These are phyloP conservation scores for Salix dunnii DNA, from an alignment of 345 rosid genomes.

Conservation along the genomic window DNA sequence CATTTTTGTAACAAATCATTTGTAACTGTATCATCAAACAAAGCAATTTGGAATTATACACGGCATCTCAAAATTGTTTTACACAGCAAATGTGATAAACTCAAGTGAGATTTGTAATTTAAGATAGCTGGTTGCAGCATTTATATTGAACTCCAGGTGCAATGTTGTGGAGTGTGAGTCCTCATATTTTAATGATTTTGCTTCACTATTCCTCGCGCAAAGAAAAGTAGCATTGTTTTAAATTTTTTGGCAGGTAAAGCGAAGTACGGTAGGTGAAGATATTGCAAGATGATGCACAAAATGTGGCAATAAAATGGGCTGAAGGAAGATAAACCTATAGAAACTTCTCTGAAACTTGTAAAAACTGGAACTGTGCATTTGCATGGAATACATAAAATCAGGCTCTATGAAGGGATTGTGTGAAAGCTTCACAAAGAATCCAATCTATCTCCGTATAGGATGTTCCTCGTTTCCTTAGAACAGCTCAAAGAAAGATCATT, in stretches of 20 bases:
- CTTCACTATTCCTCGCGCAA: neutral
- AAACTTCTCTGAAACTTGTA: neutral
- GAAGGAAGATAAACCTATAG: neutral
- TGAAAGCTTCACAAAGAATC: too few species aligned
- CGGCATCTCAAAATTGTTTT: neutral
- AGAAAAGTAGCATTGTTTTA: neutral
- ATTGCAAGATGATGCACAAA: neutral
- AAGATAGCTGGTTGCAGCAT: too few species aligned
- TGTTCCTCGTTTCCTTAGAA: neutral
- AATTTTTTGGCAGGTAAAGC: neutral
- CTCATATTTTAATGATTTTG: neutral
- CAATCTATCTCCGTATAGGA: neutral
- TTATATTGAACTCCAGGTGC: neutral
- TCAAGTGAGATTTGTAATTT: neutral
- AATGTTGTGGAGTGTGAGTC: neutral
- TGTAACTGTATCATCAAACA: neutral
- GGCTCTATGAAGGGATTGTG: neutral
- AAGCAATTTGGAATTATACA: neutral
- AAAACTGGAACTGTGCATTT: too few species aligned
- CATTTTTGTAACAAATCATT: neutral
- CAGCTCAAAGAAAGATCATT: neutral
- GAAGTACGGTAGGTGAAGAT: neutral
- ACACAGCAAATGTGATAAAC: neutral
- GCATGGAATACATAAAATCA: neutral
- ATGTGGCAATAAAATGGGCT: neutral